Evolutionary conservation across 192 early-diverging fungal genomes (phyloP).

Genomic region (Mortierella antarctica): DNA sequence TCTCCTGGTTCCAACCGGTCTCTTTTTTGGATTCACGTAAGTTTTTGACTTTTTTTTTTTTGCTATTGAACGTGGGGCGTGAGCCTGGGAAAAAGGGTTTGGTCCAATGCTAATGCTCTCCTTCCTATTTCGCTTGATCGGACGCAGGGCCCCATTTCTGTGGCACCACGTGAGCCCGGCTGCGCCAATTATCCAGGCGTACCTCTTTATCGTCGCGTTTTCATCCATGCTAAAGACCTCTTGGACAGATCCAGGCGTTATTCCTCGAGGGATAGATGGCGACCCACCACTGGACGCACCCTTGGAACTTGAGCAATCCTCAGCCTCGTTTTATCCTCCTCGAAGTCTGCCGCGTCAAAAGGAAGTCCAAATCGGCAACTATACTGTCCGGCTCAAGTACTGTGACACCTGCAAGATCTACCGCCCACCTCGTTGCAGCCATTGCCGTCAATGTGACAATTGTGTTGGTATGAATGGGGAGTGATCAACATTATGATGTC

Average conservation of each 20-base stretch:
- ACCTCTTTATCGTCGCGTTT: conserved; percentile 68
- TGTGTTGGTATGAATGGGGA: conserved; percentile 76
- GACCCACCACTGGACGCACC: conserved; percentile 63
- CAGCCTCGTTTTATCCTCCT: conserved; percentile 46
- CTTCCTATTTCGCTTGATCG: conserved; percentile 1
- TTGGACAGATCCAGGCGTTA: conserved; percentile 79
- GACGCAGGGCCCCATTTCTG: conserved; percentile 71
- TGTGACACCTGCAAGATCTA: conserved; percentile 92
- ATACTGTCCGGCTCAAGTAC: conserved; percentile 81
- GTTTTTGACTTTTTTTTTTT: conserved; percentile 4
- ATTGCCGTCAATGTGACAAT: conserved; percentile 90
- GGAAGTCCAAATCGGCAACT: conserved; percentile 70
- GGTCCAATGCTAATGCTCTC: background rate
- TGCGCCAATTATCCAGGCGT: conserved; percentile 74
- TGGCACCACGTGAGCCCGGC: conserved; percentile 70
- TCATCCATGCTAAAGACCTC: conserved; percentile 80
- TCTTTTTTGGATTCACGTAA: conserved; percentile 71
- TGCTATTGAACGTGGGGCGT: background rate
- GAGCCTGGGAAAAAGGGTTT: no score
- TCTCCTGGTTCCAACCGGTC: conserved; percentile 64
- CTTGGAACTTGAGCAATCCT: conserved; percentile 56
- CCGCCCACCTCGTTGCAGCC: conserved; percentile 87
- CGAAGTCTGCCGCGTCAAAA: conserved; percentile 57
- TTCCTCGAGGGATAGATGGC: conserved; percentile 77
- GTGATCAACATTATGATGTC: background rate